Percentiles rank a stretch among this genome's conserved stretches.
Evolutionary conservation across 2,329 filamentous ascomycete genomes (phyloP).

Genomic region (Venturia asperata): DNA sequence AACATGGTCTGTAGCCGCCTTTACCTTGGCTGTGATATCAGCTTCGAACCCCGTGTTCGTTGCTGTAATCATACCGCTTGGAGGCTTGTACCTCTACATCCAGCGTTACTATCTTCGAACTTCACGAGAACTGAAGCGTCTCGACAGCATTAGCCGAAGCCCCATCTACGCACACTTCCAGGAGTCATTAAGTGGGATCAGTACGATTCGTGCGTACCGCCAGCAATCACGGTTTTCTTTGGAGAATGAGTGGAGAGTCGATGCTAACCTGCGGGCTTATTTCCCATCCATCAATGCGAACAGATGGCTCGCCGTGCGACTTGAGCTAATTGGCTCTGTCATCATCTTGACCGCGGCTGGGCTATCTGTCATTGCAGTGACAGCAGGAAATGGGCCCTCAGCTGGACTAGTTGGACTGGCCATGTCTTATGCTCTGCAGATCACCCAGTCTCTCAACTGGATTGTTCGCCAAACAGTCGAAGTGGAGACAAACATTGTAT

Average conservation of each 20-base stretch:
- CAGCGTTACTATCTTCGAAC: conserved; percentile 96
- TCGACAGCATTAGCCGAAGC: conserved; percentile 91
- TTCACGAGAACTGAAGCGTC: conserved; percentile 88
- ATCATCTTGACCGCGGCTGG: conserved; percentile 85
- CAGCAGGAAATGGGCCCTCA: conserved; percentile 55
- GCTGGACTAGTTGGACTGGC: conserved; percentile 79
- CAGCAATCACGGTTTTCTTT: conserved; percentile 80
- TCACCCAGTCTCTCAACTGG: conserved; percentile 97
- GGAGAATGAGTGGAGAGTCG: conserved; percentile 96
- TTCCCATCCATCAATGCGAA: conserved; percentile 89
- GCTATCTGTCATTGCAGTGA: conserved; percentile 74
- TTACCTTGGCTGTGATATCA: conserved; percentile 82
- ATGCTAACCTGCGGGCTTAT: conserved; percentile 88
- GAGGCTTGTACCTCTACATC: conserved; percentile 78
- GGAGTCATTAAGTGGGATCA: conserved; percentile 87
- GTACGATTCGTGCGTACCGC: conserved; percentile 89
- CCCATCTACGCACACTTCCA: conserved; percentile 99
- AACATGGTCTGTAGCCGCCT: conserved; percentile 44
- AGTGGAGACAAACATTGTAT: conserved; percentile 99
- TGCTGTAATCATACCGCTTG: conserved; percentile 71
- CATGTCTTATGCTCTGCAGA: conserved; percentile 96
- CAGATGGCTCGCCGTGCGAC: conserved; percentile 86
- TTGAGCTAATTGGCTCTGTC: conserved; percentile 91
- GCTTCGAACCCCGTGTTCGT: conserved; percentile 74
- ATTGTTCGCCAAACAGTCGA: conserved; percentile 97